These are phyloP conservation scores for Neurospora sp. DNA, from an alignment of 495 filamentous ascomycete species.

Conservation along the genomic window DNA sequence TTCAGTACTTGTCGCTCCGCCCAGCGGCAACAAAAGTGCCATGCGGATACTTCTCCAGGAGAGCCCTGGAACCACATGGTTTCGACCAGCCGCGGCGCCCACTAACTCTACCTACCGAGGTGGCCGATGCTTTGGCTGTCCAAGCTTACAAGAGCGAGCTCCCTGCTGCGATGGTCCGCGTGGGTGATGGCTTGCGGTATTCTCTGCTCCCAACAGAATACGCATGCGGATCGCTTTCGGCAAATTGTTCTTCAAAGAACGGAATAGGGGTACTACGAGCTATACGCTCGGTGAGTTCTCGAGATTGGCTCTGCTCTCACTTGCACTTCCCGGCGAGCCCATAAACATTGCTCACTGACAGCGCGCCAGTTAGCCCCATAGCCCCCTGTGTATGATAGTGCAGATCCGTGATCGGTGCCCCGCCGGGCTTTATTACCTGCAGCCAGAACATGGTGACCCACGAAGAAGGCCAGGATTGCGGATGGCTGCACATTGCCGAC, in stretches of 20 bases:
- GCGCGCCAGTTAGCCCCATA: too few species aligned
- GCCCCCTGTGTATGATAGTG: too few species aligned
- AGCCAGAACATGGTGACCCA: too few species aligned
- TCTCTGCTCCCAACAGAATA: slow-evolving; percentile 18
- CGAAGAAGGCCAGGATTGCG: too few species aligned
- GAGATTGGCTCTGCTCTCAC: slow-evolving; percentile 25
- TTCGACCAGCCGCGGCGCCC: background rate
- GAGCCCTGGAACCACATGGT: slow-evolving; percentile 1
- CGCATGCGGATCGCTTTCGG: slow-evolving; percentile 50
- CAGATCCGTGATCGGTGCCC: too few species aligned
- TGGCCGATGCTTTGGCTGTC: background rate
- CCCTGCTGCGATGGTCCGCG: background rate
- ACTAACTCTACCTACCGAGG: background rate
- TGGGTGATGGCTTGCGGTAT: background rate
- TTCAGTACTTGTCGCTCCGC: slow-evolving; percentile 6
- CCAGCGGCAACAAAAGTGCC: background rate
- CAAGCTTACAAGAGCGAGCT: slow-evolving; percentile 8
- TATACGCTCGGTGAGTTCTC: slow-evolving; percentile 42
- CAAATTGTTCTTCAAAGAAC: slow-evolving; percentile 37
- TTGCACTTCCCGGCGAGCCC: too few species aligned
- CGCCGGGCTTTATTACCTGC: too few species aligned
- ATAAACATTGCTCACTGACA: too few species aligned
- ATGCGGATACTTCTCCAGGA: background rate
- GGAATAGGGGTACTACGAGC: slow-evolving; percentile 22
- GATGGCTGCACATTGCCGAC: too few species aligned